Evolutionary conservation across 2,329 filamentous ascomycete genomes (phyloP).

Genomic region (Cryphonectria japonica): DNA sequence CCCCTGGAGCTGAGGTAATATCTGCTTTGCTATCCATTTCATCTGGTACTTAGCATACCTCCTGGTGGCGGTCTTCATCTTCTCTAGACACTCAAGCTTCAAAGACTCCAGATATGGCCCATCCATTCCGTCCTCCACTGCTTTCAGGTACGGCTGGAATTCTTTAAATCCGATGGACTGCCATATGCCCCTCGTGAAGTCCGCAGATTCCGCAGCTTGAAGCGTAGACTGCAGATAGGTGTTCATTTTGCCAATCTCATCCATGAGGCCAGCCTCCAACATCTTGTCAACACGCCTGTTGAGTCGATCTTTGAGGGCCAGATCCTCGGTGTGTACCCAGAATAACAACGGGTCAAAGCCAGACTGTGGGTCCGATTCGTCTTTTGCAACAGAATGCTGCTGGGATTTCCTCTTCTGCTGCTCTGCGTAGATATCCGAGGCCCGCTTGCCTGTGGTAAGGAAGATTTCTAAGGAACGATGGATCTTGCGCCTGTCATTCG

Average conservation of each 20-base stretch:
- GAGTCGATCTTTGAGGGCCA: slow-evolving; percentile 70
- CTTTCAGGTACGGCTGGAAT: slow-evolving; percentile 71
- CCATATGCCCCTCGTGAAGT: slow-evolving; percentile 87
- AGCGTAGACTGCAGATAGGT: slow-evolving; percentile 41
- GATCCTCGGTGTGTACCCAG: slow-evolving; percentile 81
- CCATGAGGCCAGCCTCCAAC: slow-evolving; percentile 61
- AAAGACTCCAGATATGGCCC: slow-evolving; percentile 55
- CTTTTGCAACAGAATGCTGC: slow-evolving; percentile 28
- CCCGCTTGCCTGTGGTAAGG: slow-evolving; percentile 76
- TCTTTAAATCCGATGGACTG: slow-evolving; percentile 97
- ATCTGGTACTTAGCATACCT: slow-evolving; percentile 87
- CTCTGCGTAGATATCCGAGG: slow-evolving; percentile 85
- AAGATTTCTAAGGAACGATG: slow-evolving; percentile 88
- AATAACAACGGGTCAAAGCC: slow-evolving; percentile 70
- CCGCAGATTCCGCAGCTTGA: slow-evolving; percentile 57
- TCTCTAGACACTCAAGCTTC: slow-evolving; percentile 65
- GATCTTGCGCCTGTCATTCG: slow-evolving; percentile 89
- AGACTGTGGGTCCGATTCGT: slow-evolving; percentile 31
- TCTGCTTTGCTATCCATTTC: slow-evolving; percentile 84
- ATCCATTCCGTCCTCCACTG: slow-evolving; percentile 41
- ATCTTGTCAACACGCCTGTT: slow-evolving; percentile 83
- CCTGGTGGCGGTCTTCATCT: slow-evolving; percentile 80
- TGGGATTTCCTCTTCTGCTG: slow-evolving; percentile 57
- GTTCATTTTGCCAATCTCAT: slow-evolving; percentile 53
- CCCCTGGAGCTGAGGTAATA: slow-evolving; percentile 69